These are phyloP conservation scores for Bryum argenteum DNA, from an alignment of 225 moss, liverwort and hornwort species.

Conservation along the genomic window DNA sequence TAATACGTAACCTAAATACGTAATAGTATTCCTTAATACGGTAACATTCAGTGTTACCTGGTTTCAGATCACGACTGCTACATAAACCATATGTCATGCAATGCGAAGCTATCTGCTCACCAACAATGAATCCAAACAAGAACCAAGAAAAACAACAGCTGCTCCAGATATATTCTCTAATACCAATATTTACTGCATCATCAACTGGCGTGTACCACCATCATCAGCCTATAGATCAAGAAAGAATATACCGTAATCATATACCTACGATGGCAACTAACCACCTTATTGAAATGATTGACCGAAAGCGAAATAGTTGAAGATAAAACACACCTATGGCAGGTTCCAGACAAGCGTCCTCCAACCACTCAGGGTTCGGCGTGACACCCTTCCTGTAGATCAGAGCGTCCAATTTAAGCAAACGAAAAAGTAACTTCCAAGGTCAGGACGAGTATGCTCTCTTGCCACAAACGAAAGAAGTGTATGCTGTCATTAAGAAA, in stretches of 20 bases:
- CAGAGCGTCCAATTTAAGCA: slow-evolving; percentile 17
- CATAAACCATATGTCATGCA: not conserved
- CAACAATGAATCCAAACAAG: slow-evolving; percentile 5
- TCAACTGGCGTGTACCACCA: slow-evolving; percentile 15
- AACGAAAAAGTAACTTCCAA: not conserved
- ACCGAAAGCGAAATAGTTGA: slow-evolving; percentile 15
- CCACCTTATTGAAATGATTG: not conserved
- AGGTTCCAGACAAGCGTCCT: slow-evolving; percentile 44
- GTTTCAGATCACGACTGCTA: slow-evolving; percentile 12
- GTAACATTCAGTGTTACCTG: not conserved
- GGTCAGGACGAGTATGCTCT: slow-evolving; percentile 2
- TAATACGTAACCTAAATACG: not conserved
- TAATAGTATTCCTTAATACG: not conserved
- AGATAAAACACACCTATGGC: slow-evolving; percentile 41
- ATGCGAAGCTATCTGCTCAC: not conserved
- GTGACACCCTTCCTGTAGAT: slow-evolving; percentile 47
- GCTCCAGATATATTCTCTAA: slow-evolving; percentile 14
- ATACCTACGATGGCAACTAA: slow-evolving; percentile 1
- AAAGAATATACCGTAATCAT: not conserved
- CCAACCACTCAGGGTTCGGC: slow-evolving; percentile 46
- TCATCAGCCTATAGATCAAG: slow-evolving; percentile 16
- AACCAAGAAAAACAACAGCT: not conserved
- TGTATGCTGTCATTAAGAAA: slow-evolving; percentile 3
- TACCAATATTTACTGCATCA: slow-evolving; percentile 18
- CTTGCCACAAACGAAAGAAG: not conserved